These are phyloP conservation scores for Umbelopsis sp. DNA, from an alignment of 371 early-diverging fungal species.

Conservation along the genomic window DNA sequence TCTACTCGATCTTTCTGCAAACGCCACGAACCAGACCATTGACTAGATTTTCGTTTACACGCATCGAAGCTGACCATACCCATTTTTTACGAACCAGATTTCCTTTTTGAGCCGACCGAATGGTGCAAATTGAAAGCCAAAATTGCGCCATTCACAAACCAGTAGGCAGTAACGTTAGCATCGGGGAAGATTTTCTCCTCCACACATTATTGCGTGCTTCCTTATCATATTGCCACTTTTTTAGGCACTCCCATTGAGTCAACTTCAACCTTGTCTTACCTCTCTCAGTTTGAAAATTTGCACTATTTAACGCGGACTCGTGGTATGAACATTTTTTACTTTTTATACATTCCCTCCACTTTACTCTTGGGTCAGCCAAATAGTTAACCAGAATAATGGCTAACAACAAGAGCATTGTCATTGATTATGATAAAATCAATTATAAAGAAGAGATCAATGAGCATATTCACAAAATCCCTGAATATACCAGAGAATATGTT, in stretches of 20 bases:
- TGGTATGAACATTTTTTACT: neutral
- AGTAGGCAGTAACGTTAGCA: neutral
- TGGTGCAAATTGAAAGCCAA: slow-evolving; percentile 2
- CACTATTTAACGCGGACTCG: neutral
- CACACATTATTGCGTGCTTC: slow-evolving; percentile 8
- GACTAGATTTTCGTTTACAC: neutral
- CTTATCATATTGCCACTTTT: slow-evolving; percentile 11
- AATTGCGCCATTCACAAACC: slow-evolving; percentile 1
- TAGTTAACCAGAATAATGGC: neutral
- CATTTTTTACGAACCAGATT: neutral
- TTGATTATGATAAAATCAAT: slow-evolving; percentile 38
- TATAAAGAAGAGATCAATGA: slow-evolving; percentile 31
- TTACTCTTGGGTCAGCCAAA: neutral
- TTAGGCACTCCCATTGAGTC: neutral
- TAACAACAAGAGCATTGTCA: slow-evolving; percentile 29
- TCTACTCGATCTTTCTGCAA: neutral
- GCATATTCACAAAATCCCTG: slow-evolving; percentile 33
- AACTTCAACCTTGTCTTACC: neutral
- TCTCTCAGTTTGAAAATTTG: neutral
- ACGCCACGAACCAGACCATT: neutral
- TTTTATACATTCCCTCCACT: neutral
- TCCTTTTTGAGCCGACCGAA: neutral
- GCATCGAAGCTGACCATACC: neutral
- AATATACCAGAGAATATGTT: slow-evolving; percentile 34
- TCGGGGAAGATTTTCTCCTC: neutral